These are phyloP conservation scores for Candida pseudocylindracea DNA, from an alignment of 1,139 yeast species.

Conservation along the genomic window DNA sequence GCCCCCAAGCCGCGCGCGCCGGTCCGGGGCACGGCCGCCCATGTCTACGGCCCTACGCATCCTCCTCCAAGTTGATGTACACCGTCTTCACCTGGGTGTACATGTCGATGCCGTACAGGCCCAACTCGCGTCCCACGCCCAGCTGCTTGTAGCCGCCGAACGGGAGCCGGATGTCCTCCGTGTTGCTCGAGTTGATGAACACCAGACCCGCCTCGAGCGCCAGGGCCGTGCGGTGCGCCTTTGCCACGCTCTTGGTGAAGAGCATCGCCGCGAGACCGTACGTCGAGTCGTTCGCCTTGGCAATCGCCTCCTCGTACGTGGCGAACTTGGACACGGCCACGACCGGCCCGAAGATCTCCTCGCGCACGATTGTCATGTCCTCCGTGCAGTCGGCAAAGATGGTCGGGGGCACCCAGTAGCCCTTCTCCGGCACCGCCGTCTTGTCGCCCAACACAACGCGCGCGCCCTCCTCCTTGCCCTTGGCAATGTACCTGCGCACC, in stretches of 20 bases:
- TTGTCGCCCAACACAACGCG: slow-evolving; percentile 21
- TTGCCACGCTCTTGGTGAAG: slow-evolving; percentile 8
- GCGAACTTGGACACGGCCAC: slow-evolving; percentile 27
- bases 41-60: no score
- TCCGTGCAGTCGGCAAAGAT: slow-evolving; percentile 29
- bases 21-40: no score
- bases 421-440: slow-evolving; percentile 10
- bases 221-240: slow-evolving; percentile 21
- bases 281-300: slow-evolving; percentile 21
- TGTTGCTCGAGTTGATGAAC: slow-evolving; percentile 50
- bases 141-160: slow-evolving; percentile 64
- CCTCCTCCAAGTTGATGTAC: slow-evolving; percentile 30
- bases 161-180: slow-evolving; percentile 54
- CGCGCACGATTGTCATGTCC: slow-evolving; percentile 27
- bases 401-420: slow-evolving; percentile 30
- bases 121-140: slow-evolving; percentile 79
- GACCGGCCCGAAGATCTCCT: slow-evolving; percentile 42
- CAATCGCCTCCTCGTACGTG: slow-evolving; percentile 28
- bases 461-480: slow-evolving; percentile 37
- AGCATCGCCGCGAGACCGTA: slow-evolving; percentile 29
- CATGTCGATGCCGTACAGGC: slow-evolving; percentile 54
- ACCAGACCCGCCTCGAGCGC: slow-evolving; percentile 31
- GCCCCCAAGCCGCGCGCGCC: no score
- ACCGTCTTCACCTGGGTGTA: slow-evolving; percentile 70
- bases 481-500: slow-evolving; percentile 23